Percentiles rank a stretch among this genome's conserved stretches.
phyloP scores from a whole-genome alignment of 148 eudicot genomes.

The Diospyros kaki region DNA sequence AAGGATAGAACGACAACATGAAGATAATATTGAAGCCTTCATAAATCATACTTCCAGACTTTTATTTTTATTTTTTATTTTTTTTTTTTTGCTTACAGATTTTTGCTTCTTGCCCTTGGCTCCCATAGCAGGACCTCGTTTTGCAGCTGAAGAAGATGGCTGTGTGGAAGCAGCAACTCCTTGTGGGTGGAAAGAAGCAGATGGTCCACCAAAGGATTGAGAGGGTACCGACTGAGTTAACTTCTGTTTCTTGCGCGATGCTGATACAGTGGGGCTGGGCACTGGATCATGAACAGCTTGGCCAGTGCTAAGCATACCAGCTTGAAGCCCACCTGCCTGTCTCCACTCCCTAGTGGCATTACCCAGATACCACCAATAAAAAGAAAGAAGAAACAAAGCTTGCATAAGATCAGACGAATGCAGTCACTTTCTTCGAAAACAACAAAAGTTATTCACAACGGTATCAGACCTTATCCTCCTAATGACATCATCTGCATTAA shows the following conservation, averaged over 20 bases:
- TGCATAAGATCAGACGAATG: not conserved
- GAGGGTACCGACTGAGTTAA: conserved; percentile 54
- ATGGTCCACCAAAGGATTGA: conserved; percentile 58
- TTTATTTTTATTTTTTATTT: too few relatives aligned
- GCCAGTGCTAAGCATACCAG: conserved; percentile 49
- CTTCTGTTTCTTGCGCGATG: conserved; percentile 74
- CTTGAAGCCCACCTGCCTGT: conserved; percentile 64
- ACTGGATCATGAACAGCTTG: conserved; percentile 61
- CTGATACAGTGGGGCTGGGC: conserved; percentile 84
- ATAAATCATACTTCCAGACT: not conserved
- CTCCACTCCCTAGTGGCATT: conserved; percentile 74
- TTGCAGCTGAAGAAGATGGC: conserved; percentile 48
- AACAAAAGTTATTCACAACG: conserved; percentile 2
- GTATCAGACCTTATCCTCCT: conserved; percentile 63
- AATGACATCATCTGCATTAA: conserved; percentile 73
- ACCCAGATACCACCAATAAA: conserved; percentile 18
- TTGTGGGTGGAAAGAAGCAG: conserved; percentile 33
- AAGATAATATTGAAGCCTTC: not conserved
- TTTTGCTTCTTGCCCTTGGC: conserved; percentile 51
- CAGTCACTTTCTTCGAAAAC: not conserved
- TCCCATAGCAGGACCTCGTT: conserved; percentile 38
- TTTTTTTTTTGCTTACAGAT: conserved; percentile 31
- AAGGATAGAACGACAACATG: not conserved
- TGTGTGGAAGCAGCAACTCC: conserved; percentile 31
- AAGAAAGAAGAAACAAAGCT: conserved; percentile 11